phyloP scores from a whole-genome alignment of 2,329 filamentous ascomycete genomes.

The Colletotrichum sansevieriae region DNA sequence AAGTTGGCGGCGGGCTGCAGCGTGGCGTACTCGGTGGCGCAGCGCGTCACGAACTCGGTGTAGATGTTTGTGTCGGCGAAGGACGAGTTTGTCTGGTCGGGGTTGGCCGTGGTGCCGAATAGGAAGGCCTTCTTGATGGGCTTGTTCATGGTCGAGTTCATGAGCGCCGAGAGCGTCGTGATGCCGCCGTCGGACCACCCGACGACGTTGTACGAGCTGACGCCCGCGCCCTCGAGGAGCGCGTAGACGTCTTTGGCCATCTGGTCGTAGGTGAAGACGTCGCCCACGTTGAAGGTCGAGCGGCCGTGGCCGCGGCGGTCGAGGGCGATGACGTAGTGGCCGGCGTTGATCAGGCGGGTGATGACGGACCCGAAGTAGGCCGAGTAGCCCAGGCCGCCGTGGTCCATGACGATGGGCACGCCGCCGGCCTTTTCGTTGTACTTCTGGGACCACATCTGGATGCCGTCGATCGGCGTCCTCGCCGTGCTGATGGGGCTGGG shows the following conservation, averaged over 20 bases:
- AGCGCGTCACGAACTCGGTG: conserved; percentile 50
- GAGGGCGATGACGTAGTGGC: conserved; percentile 55
- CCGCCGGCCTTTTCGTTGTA: conserved; percentile 53
- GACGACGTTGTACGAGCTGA: conserved; percentile 51
- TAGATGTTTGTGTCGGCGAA: conserved; percentile 46
- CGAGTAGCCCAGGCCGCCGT: conserved; percentile 57
- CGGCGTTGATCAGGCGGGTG: conserved; percentile 48
- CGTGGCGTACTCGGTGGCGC: conserved; percentile 51
- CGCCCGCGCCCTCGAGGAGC: conserved; percentile 48
- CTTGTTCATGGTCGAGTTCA: conserved; percentile 48
- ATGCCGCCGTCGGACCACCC: conserved; percentile 59
- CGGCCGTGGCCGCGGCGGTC: conserved; percentile 58
- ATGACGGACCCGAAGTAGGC: conserved; percentile 57
- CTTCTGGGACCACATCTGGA: conserved; percentile 56
- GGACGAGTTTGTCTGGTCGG: conserved; percentile 52
- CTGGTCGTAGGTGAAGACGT: conserved; percentile 54
- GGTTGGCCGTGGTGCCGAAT: conserved; percentile 52
- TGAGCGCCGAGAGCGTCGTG: conserved; percentile 53
- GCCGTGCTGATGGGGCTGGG: conserved; percentile 50
- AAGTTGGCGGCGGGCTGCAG: conserved; percentile 54
- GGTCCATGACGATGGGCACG: conserved; percentile 54
- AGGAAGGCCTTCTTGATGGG: conserved; percentile 56
- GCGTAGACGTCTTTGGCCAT: conserved; percentile 53
- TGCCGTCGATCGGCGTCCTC: conserved; percentile 51
- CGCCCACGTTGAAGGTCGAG: conserved; percentile 51